A percentile compares a stretch with the other conserved stretches of the same genome.
Evolutionary conservation across 2,329 filamentous ascomycete genomes (phyloP).

Genomic region (Colletotrichum coccodes): DNA sequence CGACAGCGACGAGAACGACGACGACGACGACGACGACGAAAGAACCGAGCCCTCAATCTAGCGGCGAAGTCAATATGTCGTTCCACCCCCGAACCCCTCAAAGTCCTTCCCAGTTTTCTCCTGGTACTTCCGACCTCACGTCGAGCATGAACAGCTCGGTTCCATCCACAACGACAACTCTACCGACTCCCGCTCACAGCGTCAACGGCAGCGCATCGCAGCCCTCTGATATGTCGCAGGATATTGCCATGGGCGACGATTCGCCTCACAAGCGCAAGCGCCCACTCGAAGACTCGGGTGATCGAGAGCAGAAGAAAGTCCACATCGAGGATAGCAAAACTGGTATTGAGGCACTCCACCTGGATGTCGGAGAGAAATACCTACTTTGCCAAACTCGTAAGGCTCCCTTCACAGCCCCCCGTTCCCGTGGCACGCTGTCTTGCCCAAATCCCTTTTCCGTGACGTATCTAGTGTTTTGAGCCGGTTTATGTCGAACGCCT

Average conservation of each 20-base stretch:
- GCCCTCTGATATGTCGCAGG: slow-evolving; percentile 53
- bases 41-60: slow-evolving; percentile 34
- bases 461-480: slow-evolving; percentile 23
- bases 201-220: slow-evolving; percentile 65
- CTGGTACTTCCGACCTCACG: slow-evolving; percentile 62
- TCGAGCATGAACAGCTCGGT: slow-evolving; percentile 63
- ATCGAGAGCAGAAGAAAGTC: slow-evolving; percentile 69
- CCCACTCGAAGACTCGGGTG: slow-evolving; percentile 63
- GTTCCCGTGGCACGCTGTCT: slow-evolving; percentile 32
- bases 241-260: slow-evolving; percentile 58
- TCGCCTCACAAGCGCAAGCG: slow-evolving; percentile 72
- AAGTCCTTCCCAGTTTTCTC: slow-evolving; percentile 72
- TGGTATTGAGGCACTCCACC: slow-evolving; percentile 72
- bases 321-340: slow-evolving; percentile 70
- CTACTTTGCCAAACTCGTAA: slow-evolving; percentile 75
- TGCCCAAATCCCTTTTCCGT: not conserved
- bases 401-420: slow-evolving; percentile 57
- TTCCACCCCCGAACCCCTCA: slow-evolving; percentile 75
- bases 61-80: slow-evolving; percentile 64
- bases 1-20: slow-evolving; percentile 46
- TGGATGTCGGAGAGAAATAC: slow-evolving; percentile 75
- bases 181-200: slow-evolving; percentile 72
- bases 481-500: slow-evolving; percentile 40
- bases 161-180: slow-evolving; percentile 60
- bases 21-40: slow-evolving; percentile 41